These are phyloP conservation scores for Fusarium sp. DNA, from an alignment of 2,329 filamentous ascomycete species.

Conservation along the genomic window DNA sequence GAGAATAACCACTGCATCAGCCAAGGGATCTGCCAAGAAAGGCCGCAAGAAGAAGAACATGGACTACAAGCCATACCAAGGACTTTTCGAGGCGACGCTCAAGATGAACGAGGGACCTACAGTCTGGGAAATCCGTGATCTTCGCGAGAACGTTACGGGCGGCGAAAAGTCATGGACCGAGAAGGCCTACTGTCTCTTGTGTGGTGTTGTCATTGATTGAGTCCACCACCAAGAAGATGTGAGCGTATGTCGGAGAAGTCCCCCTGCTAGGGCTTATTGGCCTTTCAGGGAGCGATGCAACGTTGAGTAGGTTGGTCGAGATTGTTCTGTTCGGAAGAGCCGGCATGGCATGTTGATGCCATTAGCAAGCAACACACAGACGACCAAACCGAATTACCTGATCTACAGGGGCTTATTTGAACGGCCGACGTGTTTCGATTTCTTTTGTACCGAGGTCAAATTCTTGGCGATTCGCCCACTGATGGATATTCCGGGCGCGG, in stretches of 20 bases:
- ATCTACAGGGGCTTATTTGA: conserved; percentile 10
- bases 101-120: conserved; percentile 58
- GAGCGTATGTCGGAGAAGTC: conserved; percentile 4
- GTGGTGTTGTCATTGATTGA: conserved; percentile 57
- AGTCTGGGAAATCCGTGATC: conserved; percentile 60
- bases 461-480: conserved; percentile 40
- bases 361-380: conserved; percentile 3
- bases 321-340: background rate
- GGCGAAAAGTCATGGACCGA: conserved; percentile 64
- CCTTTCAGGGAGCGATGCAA: conserved; percentile 14
- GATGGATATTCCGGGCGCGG: conserved; percentile 42
- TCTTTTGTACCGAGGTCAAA: conserved; percentile 38
- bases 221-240: background rate
- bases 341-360: conserved; percentile 3
- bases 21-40: conserved; percentile 47
- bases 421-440: conserved; percentile 20
- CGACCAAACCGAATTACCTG: conserved; percentile 1
- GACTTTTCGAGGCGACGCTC: conserved; percentile 60
- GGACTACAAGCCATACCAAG: conserved; percentile 57
- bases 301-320: conserved; percentile 3
- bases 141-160: conserved; percentile 56
- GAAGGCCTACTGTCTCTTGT: conserved; percentile 58
- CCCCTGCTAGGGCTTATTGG: conserved; percentile 20
- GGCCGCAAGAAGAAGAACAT: conserved; percentile 51
- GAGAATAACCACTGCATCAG: conserved; percentile 34